A percentile compares a stretch with the other conserved stretches of the same genome.
Evolutionary conservation across 441 rosid genomes (phyloP).

Genomic region (Adansonia grandidieri): DNA sequence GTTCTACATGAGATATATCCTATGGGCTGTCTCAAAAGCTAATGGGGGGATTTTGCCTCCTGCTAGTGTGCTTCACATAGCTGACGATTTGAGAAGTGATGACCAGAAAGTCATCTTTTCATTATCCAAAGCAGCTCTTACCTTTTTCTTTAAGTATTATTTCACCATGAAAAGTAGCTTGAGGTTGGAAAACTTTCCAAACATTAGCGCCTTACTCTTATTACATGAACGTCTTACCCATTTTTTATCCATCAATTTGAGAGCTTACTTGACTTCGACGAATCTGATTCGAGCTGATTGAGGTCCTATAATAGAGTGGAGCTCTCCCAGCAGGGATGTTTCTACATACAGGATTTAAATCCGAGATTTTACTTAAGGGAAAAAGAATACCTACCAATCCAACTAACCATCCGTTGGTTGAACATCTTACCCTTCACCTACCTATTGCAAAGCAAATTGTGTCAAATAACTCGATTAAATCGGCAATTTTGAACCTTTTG

Average conservation of each 20-base stretch:
- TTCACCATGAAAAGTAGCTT: conserved; percentile 33
- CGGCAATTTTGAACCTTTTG: neutral
- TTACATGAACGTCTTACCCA: too few relatives aligned
- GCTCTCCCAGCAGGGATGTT: too few relatives aligned
- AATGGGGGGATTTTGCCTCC: conserved; percentile 36
- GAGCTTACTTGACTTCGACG: too few relatives aligned
- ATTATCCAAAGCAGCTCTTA: conserved; percentile 30
- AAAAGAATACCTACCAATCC: too few relatives aligned
- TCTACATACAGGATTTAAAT: too few relatives aligned
- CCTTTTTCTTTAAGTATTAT: too few relatives aligned
- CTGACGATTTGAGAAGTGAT: conserved; percentile 24
- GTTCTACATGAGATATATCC: neutral
- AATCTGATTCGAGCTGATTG: too few relatives aligned
- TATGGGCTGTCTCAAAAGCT: conserved; percentile 34
- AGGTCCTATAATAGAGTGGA: too few relatives aligned
- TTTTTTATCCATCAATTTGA: too few relatives aligned
- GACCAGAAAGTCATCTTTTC: neutral
- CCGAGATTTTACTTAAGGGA: too few relatives aligned
- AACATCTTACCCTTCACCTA: conserved; percentile 36
- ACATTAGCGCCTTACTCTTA: conserved; percentile 27
- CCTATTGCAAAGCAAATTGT: conserved; percentile 5
- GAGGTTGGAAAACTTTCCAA: conserved; percentile 35
- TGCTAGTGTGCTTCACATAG: conserved; percentile 49
- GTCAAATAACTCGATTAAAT: neutral
- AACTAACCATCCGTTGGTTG: neutral